These are phyloP conservation scores for Phallus indusiatus DNA, from an alignment of 768 basidiomycete species.

Conservation along the genomic window DNA sequence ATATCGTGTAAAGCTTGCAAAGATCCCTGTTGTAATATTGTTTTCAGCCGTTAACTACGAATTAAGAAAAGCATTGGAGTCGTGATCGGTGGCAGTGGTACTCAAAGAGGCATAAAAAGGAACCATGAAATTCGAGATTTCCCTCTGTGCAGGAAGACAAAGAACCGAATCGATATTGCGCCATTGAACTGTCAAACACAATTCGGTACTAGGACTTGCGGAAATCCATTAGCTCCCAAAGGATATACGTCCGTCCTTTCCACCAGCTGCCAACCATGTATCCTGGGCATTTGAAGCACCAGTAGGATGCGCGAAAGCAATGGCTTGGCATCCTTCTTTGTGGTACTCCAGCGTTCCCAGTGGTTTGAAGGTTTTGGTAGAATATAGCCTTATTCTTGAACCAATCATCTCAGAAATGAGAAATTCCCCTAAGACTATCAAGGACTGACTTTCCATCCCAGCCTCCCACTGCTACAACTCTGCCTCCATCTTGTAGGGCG, in stretches of 20 bases:
- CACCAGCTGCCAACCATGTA: constrained; percentile 29
- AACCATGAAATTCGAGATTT: too few relatives aligned
- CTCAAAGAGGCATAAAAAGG: too few relatives aligned
- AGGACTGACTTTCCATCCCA: constrained; percentile 84
- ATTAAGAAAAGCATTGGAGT: too few relatives aligned
- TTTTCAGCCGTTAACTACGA: too few relatives aligned
- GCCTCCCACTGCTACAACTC: constrained; percentile 79
- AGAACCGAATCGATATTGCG: too few relatives aligned
- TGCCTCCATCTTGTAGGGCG: constrained; percentile 65
- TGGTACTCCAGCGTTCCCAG: constrained; percentile 83
- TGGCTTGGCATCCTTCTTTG: constrained; percentile 62
- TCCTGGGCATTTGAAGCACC: constrained; percentile 6
- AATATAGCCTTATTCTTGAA: constrained; percentile 69
- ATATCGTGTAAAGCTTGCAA: too few relatives aligned
- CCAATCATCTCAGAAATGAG: neutral
- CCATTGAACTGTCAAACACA: neutral
- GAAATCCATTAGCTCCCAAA: constrained; percentile 61
- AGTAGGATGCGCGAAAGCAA: constrained; percentile 50
- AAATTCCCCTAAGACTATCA: neutral
- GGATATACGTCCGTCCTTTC: constrained; percentile 44
- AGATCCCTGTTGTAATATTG: too few relatives aligned
- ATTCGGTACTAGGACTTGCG: constrained; percentile 17
- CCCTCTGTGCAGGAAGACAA: too few relatives aligned
- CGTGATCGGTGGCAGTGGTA: too few relatives aligned
- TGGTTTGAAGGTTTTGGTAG: constrained; percentile 67